Conservation (phyloP, 2,329 filamentous ascomycete species). For the Fusarium nisikadoi region DNA sequence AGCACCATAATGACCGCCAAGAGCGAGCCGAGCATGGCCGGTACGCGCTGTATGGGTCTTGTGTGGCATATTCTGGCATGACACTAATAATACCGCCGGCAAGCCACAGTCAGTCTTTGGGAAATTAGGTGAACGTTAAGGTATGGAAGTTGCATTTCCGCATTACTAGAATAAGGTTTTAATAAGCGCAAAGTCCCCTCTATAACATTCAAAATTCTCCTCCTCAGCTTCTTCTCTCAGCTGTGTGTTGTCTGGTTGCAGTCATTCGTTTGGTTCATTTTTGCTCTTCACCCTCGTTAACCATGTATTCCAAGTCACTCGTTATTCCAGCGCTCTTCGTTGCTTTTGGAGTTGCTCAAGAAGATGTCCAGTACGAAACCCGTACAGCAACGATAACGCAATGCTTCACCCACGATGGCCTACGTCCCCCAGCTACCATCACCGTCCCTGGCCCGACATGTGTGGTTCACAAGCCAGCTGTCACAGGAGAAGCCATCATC, state of each 20-base stretch:
- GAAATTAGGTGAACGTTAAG: neutral
- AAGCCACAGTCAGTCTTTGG: neutral
- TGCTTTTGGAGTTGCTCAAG: neutral
- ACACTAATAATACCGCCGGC: neutral
- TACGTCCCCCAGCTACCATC: neutral
- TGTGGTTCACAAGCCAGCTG: constrained; percentile 8
- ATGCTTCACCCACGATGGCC: constrained; percentile 7
- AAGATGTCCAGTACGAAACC: constrained; percentile 9
- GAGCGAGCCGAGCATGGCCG: neutral
- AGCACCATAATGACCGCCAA: neutral
- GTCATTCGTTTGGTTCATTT: constrained; percentile 3
- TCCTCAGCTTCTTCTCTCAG: no score
- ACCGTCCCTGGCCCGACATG: neutral
- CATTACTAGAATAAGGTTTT: neutral
- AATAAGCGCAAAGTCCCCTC: neutral
- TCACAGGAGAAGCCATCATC: constrained; percentile 19
- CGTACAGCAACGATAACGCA: constrained; percentile 27
- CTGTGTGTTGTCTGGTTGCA: neutral
- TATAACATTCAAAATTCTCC: neutral
- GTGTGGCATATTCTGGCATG: neutral
- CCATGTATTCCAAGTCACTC: constrained; percentile 6
- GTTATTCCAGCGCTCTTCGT: constrained; percentile 3
- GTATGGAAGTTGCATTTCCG: neutral
- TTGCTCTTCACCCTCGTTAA: neutral
- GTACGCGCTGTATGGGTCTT: neutral